phyloP scores from a whole-genome alignment of 345 rosid species.

The Moricandia moricandioides region DNA sequence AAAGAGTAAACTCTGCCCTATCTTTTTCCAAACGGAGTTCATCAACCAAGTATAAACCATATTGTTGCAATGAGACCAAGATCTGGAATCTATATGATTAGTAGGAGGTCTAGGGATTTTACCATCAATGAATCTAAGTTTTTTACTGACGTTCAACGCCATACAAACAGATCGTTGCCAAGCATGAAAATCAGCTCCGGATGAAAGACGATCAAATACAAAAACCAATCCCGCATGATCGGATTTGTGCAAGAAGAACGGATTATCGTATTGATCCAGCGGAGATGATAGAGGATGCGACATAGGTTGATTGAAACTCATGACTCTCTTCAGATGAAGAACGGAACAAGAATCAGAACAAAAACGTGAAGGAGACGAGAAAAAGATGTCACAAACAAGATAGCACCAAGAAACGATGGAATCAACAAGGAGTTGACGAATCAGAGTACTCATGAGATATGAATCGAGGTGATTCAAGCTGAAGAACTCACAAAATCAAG shows the following conservation, averaged over 20 bases:
- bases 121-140: neutral
- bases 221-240: neutral
- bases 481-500: neutral
- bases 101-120: neutral
- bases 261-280: neutral
- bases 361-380: neutral
- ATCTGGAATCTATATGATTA: neutral
- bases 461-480: neutral
- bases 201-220: neutral
- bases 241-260: neutral
- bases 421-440: neutral
- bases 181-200: neutral
- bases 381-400: neutral
- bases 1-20: neutral
- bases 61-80: neutral
- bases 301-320: neutral
- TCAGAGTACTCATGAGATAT: neutral
- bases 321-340: neutral
- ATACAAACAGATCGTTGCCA: neutral
- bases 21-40: neutral
- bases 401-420: neutral
- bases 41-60: neutral
- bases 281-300: neutral
- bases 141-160: neutral
- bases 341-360: neutral